A percentile compares a stretch with the other conserved stretches of the same genome.
Conservation (phyloP, 2,329 filamentous ascomycete genomes). For the Aspergillus sp. region DNA sequence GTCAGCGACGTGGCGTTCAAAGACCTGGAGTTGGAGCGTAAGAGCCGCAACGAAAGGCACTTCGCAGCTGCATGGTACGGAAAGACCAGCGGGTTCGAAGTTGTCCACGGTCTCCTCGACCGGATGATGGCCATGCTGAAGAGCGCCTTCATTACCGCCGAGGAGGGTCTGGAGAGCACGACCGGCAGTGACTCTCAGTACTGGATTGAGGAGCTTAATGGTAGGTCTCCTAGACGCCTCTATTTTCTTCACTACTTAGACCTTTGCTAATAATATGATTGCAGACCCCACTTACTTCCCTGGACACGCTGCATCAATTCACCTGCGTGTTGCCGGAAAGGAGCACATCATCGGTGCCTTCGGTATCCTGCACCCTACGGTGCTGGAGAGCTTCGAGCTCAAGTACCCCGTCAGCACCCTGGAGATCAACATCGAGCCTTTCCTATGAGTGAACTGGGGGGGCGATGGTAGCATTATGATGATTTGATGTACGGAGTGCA, state of each 20-base stretch:
- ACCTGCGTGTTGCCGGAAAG: slow-evolving; percentile 66
- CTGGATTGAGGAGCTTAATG: slow-evolving; percentile 89
- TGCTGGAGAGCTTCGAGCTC: slow-evolving; percentile 88
- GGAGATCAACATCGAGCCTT: slow-evolving; percentile 89
- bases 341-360: slow-evolving; percentile 75
- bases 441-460: slow-evolving; percentile 52
- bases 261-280: slow-evolving; percentile 2
- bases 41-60: slow-evolving; percentile 84
- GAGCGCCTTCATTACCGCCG: slow-evolving; percentile 66
- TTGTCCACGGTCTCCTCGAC: slow-evolving; percentile 89
- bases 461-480: neutral
- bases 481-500: slow-evolving; percentile 2
- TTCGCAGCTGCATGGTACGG: slow-evolving; percentile 96
- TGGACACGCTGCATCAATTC: slow-evolving; percentile 80
- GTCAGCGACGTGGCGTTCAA: slow-evolving; percentile 88
- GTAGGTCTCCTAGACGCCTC: slow-evolving; percentile 32
- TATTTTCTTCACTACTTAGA: neutral
- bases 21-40: slow-evolving; percentile 70
- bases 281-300: slow-evolving; percentile 76
- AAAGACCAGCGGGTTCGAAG: slow-evolving; percentile 88
- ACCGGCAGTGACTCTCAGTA: slow-evolving; percentile 61
- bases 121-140: slow-evolving; percentile 87
- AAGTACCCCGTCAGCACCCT: slow-evolving; percentile 88
- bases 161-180: slow-evolving; percentile 58
- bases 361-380: slow-evolving; percentile 85